Base-by-base conservation (phyloP, 2,329 filamentous ascomycete genomes). In the Cladosporium sp. region DNA sequence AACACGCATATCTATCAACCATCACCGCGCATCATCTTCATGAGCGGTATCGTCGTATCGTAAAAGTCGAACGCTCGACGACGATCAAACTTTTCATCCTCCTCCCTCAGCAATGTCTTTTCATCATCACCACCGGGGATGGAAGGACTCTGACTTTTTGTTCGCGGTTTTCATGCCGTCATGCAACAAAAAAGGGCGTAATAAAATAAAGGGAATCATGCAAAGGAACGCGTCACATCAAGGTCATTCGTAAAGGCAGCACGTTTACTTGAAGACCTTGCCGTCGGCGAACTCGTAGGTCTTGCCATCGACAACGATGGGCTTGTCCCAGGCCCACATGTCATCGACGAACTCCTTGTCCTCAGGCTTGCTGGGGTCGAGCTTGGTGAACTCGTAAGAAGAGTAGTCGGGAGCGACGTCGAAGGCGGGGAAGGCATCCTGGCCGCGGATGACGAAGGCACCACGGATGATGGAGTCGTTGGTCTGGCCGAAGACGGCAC, bases 341-440 rank as follows among this genome's bases (percentile, higher is more conserved):
- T 86, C 83, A 68, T 93, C 83, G 67, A 98, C 78, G 70, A 87
- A 91, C 70, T 86, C 84, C 69, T 80, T 83, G 80, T 97, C 88
- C 73, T 91, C 89, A 49, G 80, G 71, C 71, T 88, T 95, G 71
- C 73, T 82, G 69, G 83, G 85, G 80, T 98, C 92, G 66, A 98
- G 89, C 86, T 96, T 97, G 72, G 77, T 86, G 84, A 97, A 97
- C 63, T 81, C 73, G 82, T 97, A 98, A 78, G 86, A 92, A 83
- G 98, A 93, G 73, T 81, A 90, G 77, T 98, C 93, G 65, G 93
- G 93, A 68, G 92, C 93, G 66, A 98, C 93, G 64, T 97, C 88
- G 72, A 98, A 96, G 65, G 90, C 93, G 55, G 88, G 86, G 47
- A 79, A 64, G 71, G 79, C 82, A 20, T 98, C 88, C 71, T 97